Conservation (phyloP, 306 rosid genomes). For the Alnus rubra region DNA sequence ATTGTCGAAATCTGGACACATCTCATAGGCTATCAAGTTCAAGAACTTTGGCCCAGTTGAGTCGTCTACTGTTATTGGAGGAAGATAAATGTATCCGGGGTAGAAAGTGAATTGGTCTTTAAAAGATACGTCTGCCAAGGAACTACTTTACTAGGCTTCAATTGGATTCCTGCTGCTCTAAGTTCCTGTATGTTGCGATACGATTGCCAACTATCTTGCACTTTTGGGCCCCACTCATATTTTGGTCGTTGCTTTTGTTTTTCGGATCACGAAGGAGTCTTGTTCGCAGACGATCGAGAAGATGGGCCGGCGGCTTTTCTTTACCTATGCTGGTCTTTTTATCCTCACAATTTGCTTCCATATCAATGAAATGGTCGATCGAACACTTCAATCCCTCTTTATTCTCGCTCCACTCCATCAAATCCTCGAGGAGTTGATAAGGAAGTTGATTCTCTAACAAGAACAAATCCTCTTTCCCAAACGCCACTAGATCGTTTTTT, state of each 20-base stretch:
- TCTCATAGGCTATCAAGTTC: slow-evolving; percentile 33
- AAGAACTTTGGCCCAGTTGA: slow-evolving; percentile 16
- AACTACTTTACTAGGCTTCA: neutral
- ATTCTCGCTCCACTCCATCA: too few relatives aligned
- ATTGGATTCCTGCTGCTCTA: neutral
- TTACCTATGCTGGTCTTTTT: too few relatives aligned
- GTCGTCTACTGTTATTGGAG: slow-evolving; percentile 24
- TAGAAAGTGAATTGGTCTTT: neutral
- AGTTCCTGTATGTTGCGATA: neutral
- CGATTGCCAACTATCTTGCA: neutral
- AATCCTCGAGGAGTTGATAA: too few relatives aligned
- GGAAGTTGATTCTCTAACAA: too few relatives aligned
- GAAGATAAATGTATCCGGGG: slow-evolving; percentile 20
- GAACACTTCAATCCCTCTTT: too few relatives aligned
- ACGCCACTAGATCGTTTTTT: too few relatives aligned
- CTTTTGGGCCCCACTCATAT: too few relatives aligned
- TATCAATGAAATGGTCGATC: too few relatives aligned
- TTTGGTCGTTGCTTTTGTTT: too few relatives aligned
- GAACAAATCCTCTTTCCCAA: too few relatives aligned
- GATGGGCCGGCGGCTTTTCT: neutral
- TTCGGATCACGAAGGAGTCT: neutral
- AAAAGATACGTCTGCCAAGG: slow-evolving; percentile 12
- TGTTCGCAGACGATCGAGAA: slow-evolving; percentile 12
- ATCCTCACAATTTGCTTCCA: too few relatives aligned
- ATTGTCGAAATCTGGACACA: slow-evolving; percentile 21